Evolutionary conservation across 2,329 filamentous ascomycete species (phyloP).

Genomic region (Tricladium varicosporioides): DNA sequence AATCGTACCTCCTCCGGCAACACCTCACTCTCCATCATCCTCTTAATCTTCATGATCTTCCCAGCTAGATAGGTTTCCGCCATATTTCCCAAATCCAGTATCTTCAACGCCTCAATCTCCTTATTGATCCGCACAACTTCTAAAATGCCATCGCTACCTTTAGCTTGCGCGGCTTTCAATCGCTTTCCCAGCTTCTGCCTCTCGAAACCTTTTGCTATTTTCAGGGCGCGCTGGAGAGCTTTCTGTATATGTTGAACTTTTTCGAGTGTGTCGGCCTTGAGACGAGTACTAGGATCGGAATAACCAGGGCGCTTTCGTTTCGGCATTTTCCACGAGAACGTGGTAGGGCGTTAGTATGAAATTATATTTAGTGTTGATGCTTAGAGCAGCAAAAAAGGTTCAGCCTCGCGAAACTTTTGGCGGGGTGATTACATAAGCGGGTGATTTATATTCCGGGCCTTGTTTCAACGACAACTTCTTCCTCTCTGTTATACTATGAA

Average conservation of each 20-base stretch:
- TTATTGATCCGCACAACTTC: slow-evolving; percentile 60
- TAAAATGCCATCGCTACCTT: slow-evolving; percentile 39
- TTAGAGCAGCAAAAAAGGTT: slow-evolving; percentile 3
- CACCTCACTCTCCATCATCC: slow-evolving; percentile 42
- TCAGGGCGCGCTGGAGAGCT: slow-evolving; percentile 65
- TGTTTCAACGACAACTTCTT: too few relatives aligned
- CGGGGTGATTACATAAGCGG: not conserved
- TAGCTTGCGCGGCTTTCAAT: slow-evolving; percentile 48
- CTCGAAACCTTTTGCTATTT: slow-evolving; percentile 73
- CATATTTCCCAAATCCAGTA: slow-evolving; percentile 44
- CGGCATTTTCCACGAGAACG: slow-evolving; percentile 41
- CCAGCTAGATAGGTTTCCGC: slow-evolving; percentile 48
- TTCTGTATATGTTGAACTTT: slow-evolving; percentile 55
- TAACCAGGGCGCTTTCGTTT: slow-evolving; percentile 56
- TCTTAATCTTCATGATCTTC: slow-evolving; percentile 49
- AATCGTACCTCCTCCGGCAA: slow-evolving; percentile 39
- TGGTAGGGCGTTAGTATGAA: not conserved
- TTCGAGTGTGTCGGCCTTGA: slow-evolving; percentile 40
- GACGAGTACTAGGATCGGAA: slow-evolving; percentile 31
- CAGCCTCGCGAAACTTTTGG: slow-evolving; percentile 20
- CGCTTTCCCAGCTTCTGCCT: slow-evolving; percentile 68
- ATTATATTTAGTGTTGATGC: not conserved
- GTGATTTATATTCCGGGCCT: not conserved
- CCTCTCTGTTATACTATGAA: too few relatives aligned
- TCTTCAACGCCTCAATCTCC: slow-evolving; percentile 53